These are phyloP conservation scores for Citrus maxima DNA, from an alignment of 345 rosid genomes.

Conservation along the genomic window DNA sequence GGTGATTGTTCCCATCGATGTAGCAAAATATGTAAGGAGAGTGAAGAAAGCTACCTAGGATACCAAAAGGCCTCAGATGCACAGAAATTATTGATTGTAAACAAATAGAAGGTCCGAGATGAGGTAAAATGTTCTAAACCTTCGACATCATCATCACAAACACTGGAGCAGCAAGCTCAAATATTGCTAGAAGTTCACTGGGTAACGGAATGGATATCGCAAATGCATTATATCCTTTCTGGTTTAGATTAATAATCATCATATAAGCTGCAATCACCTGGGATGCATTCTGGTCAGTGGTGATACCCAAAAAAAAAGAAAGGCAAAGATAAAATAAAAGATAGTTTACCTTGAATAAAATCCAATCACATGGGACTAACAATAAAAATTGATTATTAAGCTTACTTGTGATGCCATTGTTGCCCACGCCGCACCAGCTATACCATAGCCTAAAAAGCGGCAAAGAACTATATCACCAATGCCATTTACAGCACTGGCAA, in stretches of 20 bases:
- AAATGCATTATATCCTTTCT: constrained; percentile 68
- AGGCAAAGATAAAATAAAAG: not conserved
- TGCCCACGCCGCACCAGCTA: constrained; percentile 98
- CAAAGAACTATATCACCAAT: constrained; percentile 77
- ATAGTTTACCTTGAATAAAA: not conserved
- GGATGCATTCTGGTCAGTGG: constrained; percentile 18
- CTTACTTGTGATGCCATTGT: constrained; percentile 91
- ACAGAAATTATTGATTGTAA: not conserved
- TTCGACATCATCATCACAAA: constrained; percentile 72
- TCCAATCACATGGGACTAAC: not conserved
- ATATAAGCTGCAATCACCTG: constrained; percentile 79
- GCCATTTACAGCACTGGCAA: constrained; percentile 70
- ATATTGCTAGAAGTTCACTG: constrained; percentile 48
- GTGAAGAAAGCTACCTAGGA: constrained; percentile 41
- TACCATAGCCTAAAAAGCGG: constrained; percentile 71
- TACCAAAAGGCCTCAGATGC: not conserved
- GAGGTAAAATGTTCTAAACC: constrained; percentile 28
- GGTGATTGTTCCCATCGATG: constrained; percentile 42
- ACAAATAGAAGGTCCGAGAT: not conserved
- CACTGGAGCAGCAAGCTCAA: constrained; percentile 77
- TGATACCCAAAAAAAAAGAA: not conserved
- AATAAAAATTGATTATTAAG: not conserved
- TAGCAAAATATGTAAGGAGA: constrained; percentile 37
- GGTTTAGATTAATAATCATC: constrained; percentile 74
- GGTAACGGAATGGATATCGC: constrained; percentile 58